Base-by-base conservation (phyloP, 306 rosid genomes). In the Malus sylvestris region DNA sequence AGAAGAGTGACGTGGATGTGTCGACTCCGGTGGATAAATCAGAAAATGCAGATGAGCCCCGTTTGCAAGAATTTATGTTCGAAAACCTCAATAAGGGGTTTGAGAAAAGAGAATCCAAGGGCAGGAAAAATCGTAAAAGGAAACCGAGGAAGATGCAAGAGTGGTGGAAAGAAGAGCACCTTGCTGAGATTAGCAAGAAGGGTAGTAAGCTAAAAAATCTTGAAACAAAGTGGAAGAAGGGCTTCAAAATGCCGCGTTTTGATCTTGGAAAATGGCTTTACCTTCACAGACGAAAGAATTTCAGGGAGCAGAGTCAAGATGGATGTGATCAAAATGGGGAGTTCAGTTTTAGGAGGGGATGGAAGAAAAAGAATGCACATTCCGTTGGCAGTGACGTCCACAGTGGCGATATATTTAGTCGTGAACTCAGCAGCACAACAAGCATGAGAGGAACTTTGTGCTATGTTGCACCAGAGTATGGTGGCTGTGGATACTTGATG, bases 131-230 rank as follows among this genome's bases (percentile, higher is more conserved):
- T 20, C 79, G 84, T 6, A 90, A 87, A 79, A 91, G 85, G 85
- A 91, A 87, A 67, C 91, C 68, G 5, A 86, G 84, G 86, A 95
- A 95, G 94, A 92, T 92, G 96, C 91, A 89, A 78, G 98, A 95
- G 74, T 92, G 97, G 97, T 95, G 98, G 98, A 89, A 91, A 84
- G 98, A 95, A 80, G 98, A 95, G 83, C 91, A 90, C 76, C 86
- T 92, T 53, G 91, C 85, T 33, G 98, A 94, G 81, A 83, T 92
- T 71, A 94, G 89, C 88, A 94, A 89, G 87, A 94, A 86, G 76
- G 79, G 83, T 0, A 88, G 76, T 22, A 90, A 84, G 80, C 87
- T 81, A 38, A 88, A 82, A 76, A 85, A 9, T 45, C 85, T 89
- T 62, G 82, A 85, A 42, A 74, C 84, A 8, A 91, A 87, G 83